phyloP scores from a whole-genome alignment of 73 alveolate genomes.

The Chromera velia region DNA sequence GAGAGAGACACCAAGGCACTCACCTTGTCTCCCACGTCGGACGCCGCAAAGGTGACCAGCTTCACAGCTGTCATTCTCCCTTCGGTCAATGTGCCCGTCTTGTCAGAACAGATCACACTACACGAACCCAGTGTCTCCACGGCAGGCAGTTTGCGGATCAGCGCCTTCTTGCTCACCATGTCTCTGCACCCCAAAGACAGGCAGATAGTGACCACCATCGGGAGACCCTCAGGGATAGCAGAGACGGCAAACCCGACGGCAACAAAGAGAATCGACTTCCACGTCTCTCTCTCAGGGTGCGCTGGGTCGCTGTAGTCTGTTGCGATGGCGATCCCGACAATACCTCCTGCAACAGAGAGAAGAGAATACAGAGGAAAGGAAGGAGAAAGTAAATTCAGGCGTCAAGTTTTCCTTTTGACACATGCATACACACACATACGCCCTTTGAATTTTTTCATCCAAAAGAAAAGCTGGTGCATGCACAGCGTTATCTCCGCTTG shows the following conservation, averaged over 20 bases:
- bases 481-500: too few relatives aligned
- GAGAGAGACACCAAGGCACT: too few relatives aligned
- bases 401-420: too few relatives aligned
- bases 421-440: too few relatives aligned
- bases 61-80: conserved; percentile 44
- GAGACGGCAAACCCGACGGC: conserved; percentile 95
- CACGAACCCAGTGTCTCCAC: conserved; percentile 94
- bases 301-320: background rate
- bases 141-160: conserved; percentile 72
- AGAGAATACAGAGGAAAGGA: too few relatives aligned
- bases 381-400: too few relatives aligned
- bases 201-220: conserved; percentile 77
- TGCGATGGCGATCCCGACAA: background rate
- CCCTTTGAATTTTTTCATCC: too few relatives aligned
- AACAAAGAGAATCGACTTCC: conserved; percentile 59
- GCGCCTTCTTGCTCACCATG: conserved; percentile 38
- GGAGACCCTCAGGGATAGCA: conserved; percentile 90
- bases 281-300: background rate
- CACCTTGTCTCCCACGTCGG: background rate
- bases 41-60: background rate
- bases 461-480: too few relatives aligned
- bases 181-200: conserved; percentile 70
- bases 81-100: conserved; percentile 80
- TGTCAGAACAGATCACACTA: conserved; percentile 79
- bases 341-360: background rate